Conservation (phyloP, 345 rosid genomes). For the Tarenaya hassleriana region DNA sequence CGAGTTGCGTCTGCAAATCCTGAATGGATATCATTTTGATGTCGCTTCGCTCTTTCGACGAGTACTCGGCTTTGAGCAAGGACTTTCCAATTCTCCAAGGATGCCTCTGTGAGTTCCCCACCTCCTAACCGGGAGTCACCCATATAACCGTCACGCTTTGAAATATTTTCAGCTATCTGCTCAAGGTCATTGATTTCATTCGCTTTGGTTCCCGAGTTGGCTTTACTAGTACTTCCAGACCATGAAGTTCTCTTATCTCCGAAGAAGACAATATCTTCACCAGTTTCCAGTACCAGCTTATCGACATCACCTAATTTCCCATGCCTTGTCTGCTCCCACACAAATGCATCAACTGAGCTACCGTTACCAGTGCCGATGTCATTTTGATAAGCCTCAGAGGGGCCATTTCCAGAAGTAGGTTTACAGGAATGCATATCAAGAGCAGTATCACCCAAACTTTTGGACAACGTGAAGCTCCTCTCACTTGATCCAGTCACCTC, state of each 20-base stretch:
- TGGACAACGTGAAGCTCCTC: conserved; percentile 45
- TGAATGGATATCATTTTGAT: conserved; percentile 56
- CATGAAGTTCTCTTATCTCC: conserved; percentile 50
- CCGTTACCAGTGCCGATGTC: conserved; percentile 29
- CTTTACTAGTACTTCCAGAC: conserved; percentile 50
- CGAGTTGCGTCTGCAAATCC: conserved; percentile 73
- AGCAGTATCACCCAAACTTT: conserved; percentile 42
- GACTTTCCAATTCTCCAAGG: conserved; percentile 67
- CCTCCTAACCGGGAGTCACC: conserved; percentile 44
- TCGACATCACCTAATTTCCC: conserved; percentile 27
- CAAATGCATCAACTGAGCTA: conserved; percentile 30
- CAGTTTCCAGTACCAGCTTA: conserved; percentile 41
- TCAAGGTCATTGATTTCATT: conserved; percentile 44
- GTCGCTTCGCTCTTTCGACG: conserved; percentile 57
- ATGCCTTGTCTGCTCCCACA: conserved; percentile 34
- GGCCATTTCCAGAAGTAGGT: conserved; percentile 41
- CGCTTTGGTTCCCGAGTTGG: conserved; percentile 31
- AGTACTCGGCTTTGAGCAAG: conserved; percentile 49
- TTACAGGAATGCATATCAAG: conserved; percentile 57
- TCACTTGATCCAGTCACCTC: conserved; percentile 36
- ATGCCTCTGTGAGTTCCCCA: conserved; percentile 40
- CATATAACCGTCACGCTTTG: conserved; percentile 26
- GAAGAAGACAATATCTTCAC: conserved; percentile 50
- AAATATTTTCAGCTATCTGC: conserved; percentile 31
- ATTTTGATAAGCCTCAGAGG: conserved; percentile 33